phyloP scores from a whole-genome alignment of 805 yeast species.

The Hanseniaspora taiwanica region DNA sequence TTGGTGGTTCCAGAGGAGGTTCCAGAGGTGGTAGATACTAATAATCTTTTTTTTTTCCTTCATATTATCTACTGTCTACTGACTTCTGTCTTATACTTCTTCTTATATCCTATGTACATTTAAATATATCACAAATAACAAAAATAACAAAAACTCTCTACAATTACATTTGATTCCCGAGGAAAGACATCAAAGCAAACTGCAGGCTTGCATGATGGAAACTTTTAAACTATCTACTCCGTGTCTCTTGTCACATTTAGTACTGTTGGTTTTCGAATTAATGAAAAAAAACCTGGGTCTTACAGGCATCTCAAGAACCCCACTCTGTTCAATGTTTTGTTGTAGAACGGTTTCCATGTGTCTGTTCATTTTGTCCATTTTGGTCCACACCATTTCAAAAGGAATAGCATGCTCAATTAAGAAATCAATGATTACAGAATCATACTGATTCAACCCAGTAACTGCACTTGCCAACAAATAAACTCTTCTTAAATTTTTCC shows the following conservation, averaged over 20 bases:
- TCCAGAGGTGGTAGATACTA: conserved; percentile 1
- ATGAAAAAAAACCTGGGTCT: conserved; percentile 34
- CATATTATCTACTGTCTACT: neutral
- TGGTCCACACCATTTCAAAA: conserved; percentile 66
- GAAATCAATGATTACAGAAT: conserved; percentile 36
- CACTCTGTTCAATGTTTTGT: conserved; percentile 26
- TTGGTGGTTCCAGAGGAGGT: conserved; percentile 8
- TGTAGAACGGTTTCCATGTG: conserved; percentile 25
- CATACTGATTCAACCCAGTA: conserved; percentile 47
- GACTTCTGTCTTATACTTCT: too few species aligned
- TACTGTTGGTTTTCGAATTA: conserved; percentile 31
- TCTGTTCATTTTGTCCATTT: conserved; percentile 43
- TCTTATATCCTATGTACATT: neutral
- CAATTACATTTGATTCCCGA: neutral
- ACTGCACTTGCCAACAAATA: conserved; percentile 50
- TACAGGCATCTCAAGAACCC: conserved; percentile 29
- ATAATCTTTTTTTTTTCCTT: neutral
- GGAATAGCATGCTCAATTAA: conserved; percentile 44
- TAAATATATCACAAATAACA: conserved; percentile 2
- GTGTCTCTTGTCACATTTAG: conserved; percentile 23
- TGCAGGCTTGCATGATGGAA: conserved; percentile 42
- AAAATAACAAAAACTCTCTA: too few species aligned
- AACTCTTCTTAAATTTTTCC: conserved; percentile 42
- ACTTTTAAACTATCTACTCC: conserved; percentile 44
- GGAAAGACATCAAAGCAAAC: conserved; percentile 12